Evolutionary conservation across 2,329 filamentous ascomycete genomes (phyloP).

Genomic region (Plenodomus biglobosus): DNA sequence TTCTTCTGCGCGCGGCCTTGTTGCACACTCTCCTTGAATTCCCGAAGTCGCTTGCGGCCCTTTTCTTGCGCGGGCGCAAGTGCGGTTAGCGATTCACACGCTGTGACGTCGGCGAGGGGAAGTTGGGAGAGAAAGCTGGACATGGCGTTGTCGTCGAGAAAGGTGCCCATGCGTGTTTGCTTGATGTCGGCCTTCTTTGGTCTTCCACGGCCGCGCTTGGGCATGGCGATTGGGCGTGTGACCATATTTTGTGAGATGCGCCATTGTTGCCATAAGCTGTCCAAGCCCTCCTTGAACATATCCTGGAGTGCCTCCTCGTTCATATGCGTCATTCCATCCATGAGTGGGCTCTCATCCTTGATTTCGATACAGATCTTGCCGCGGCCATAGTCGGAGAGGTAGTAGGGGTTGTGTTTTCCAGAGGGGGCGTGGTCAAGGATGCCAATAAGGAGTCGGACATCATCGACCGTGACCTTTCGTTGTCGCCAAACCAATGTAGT

Average conservation of each 20-base stretch:
- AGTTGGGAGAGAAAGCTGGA: conserved; percentile 58
- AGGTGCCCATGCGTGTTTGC: conserved; percentile 55
- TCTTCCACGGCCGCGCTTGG: conserved; percentile 40
- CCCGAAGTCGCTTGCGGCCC: conserved; percentile 68
- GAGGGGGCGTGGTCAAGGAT: conserved; percentile 39
- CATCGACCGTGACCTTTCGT: conserved; percentile 49
- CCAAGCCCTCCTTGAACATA: conserved; percentile 53
- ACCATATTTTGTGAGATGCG: conserved; percentile 27
- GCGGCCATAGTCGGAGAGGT: conserved; percentile 48
- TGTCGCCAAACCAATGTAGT: conserved; percentile 51
- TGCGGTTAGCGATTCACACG: conserved; percentile 56
- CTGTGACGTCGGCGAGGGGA: conserved; percentile 57
- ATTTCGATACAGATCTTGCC: conserved; percentile 49
- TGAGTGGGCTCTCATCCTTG: conserved; percentile 31
- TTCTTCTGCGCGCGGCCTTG: conserved; percentile 38
- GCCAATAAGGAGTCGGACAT: conserved; percentile 51
- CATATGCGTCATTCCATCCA: conserved; percentile 34
- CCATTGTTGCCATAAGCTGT: conserved; percentile 50
- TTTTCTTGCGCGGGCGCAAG: conserved; percentile 62
- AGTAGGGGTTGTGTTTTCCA: conserved; percentile 39
- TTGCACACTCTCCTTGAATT: conserved; percentile 64
- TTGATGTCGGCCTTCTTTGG: conserved; percentile 31
- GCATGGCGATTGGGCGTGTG: conserved; percentile 34
- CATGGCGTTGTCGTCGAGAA: conserved; percentile 38
- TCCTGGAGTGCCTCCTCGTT: conserved; percentile 53